Evolutionary conservation across 2,329 filamentous ascomycete species (phyloP), one percentile per base, ranked within the genome.

Genomic region (Sarocladium oryzae): DNA sequence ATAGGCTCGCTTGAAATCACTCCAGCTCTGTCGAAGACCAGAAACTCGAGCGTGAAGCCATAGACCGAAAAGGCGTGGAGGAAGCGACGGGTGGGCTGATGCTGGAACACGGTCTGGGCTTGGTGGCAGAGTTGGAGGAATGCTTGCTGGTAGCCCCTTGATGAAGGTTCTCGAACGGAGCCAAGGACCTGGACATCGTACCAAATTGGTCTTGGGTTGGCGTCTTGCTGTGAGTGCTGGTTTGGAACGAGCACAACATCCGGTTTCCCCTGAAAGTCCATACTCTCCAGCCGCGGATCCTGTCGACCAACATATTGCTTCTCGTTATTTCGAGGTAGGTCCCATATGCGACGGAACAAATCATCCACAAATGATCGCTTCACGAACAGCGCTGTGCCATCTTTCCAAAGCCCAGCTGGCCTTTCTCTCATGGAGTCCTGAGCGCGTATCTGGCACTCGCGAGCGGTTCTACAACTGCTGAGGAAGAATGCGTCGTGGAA

Each of bases 1-100:
- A 50, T 52, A 15, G 40, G n/a, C 1, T 51, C 58, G 2, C 53
- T 54, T 46, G 56, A 55, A 3, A 58, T 61, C 10, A 53, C 3
- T 1, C 60, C 59, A 15, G 57, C 55, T 2, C 58, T 53, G 46
- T 57, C 54, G 4, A 61, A 62, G 6, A 61, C 37, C 56, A 56
- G 58, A 13, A 59, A 49, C 48, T 62, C 58, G 49, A 60, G 55
- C 18, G 32, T 54, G 1, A 54, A 55, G 10, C 26, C 53, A 21
- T 49, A 49, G 5, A 49, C 16, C 5, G 33, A 37, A 26, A 49
- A 36, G 10, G 30, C 46, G 21, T 49, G 46, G 32, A 49, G 30
- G 20, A 36, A 49, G 28, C 30, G 46, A 5, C 46, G 46, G 5
- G 30, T 37, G 5, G 46, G 46, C 32, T 49, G 46, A 20, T 49